Base-by-base conservation (phyloP, 2,329 filamentous ascomycete species). In the Hypoxylon sp. region DNA sequence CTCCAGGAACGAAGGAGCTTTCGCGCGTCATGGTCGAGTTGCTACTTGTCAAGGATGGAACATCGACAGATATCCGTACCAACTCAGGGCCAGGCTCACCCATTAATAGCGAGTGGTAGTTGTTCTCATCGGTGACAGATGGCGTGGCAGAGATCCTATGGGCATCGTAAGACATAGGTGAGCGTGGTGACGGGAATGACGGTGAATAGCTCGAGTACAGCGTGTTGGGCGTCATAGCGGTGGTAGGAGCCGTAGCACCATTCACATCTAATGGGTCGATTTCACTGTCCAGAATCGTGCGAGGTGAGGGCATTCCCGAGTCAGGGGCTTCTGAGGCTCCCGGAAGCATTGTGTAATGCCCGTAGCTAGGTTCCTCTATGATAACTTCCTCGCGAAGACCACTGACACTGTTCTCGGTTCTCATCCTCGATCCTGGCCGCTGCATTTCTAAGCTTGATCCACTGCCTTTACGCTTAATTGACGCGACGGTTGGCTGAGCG, bases 11-110 rank as follows among this genome's bases (percentile, higher is more conserved):
- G 46, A 84, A 83, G 34, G 80, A 80, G 70, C 90, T 91, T 68
- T 91, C 88, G 47, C 87, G 85, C 6, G 89, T 90, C 86, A 90
- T 92, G 8, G 90, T 92, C 8, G 91, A 93, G 69, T 90, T 88
- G 73, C 89, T 92, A 72, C 90, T 93, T 1, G 90, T 91, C 67
- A 85, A 78, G 1, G 91, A 93, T 2, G 91, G 90, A 13, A 92
- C 91, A 66, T 91, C 89, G 30, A 89, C 83, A 0, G 91, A 94
- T 34, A 90, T 85, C 48, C 91, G 87, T 6, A 88, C 72, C 10
- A 85, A 79, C 70, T 93, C 90, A 0, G 90, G 91, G 0, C 89
- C 89, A 19, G 89, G 90, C 67, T 93, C 91, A 55, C 90, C 90
- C 76, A 92, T 85, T 5, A 91, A 81, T 30, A 91, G 80, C 2